These are phyloP conservation scores for Scutellaria barbata DNA, from an alignment of 257 asterid genomes.

Conservation along the genomic window DNA sequence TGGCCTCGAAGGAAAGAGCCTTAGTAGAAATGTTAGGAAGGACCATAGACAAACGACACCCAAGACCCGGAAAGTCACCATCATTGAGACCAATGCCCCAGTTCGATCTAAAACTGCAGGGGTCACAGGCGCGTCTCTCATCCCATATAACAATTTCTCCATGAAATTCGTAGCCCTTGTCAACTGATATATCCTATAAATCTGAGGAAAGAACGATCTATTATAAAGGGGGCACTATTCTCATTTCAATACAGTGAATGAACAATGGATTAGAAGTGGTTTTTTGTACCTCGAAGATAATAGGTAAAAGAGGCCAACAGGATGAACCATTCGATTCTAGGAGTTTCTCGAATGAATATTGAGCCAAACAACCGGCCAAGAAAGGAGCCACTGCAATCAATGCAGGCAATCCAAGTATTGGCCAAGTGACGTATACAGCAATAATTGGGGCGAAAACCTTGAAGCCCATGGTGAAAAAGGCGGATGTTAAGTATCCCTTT, in stretches of 20 bases:
- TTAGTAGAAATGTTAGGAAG: slow-evolving; percentile 79
- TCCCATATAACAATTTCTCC: slow-evolving; percentile 61
- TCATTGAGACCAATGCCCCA: slow-evolving; percentile 67
- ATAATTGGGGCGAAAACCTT: slow-evolving; percentile 74
- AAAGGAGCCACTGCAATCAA: slow-evolving; percentile 76
- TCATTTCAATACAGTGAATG: slow-evolving; percentile 13
- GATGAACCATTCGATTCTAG: slow-evolving; percentile 67
- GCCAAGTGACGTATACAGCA: slow-evolving; percentile 80
- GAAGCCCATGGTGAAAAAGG: slow-evolving; percentile 69
- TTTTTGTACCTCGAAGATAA: slow-evolving; percentile 80
- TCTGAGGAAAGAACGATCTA: slow-evolving; percentile 47
- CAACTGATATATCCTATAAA: slow-evolving; percentile 88
- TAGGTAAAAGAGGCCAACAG: slow-evolving; percentile 90
- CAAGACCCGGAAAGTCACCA: slow-evolving; percentile 65
- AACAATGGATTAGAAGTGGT: background rate
- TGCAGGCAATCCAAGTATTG: slow-evolving; percentile 69
- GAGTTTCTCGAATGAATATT: slow-evolving; percentile 58
- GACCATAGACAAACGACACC: slow-evolving; percentile 92
- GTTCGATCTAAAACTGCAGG: slow-evolving; percentile 57
- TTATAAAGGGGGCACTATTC: background rate
- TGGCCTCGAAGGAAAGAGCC: slow-evolving; percentile 95
- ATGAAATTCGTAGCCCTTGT: slow-evolving; percentile 67
- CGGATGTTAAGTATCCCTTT: slow-evolving; percentile 68
- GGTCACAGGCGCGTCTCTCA: slow-evolving; percentile 54
- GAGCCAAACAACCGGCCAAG: slow-evolving; percentile 65